phyloP scores from a whole-genome alignment of 768 basidiomycete species.

The Tricholoma terreum region DNA sequence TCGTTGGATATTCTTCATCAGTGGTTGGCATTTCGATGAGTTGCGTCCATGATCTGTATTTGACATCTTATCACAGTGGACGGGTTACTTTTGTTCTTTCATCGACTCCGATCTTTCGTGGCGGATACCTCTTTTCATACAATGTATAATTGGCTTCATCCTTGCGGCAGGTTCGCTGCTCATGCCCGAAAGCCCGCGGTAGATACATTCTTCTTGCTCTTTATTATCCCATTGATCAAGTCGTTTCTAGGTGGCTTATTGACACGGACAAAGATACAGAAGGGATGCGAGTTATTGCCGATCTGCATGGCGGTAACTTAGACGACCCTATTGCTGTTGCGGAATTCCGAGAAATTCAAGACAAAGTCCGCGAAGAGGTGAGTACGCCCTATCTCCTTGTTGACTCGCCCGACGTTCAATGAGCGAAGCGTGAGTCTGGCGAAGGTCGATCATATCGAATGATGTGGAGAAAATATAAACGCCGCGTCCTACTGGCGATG shows the following conservation, averaged over 20 bases:
- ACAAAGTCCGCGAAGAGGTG: slow-evolving; percentile 69
- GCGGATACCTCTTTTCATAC: slow-evolving; percentile 86
- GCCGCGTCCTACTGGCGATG: slow-evolving; percentile 89
- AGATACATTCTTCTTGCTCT: slow-evolving; percentile 11
- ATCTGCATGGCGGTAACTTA: slow-evolving; percentile 81
- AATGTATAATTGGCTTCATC: slow-evolving; percentile 82
- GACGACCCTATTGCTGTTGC: slow-evolving; percentile 64
- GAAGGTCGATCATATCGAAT: slow-evolving; percentile 71
- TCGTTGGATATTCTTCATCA: slow-evolving; percentile 85
- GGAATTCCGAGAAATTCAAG: slow-evolving; percentile 92
- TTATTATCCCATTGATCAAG: neutral
- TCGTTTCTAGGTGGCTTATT: slow-evolving; percentile 71
- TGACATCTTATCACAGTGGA: slow-evolving; percentile 59
- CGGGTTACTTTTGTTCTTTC: slow-evolving; percentile 91
- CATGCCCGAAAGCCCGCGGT: slow-evolving; percentile 91
- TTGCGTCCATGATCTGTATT: neutral
- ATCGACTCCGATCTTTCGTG: slow-evolving; percentile 85
- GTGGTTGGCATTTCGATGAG: slow-evolving; percentile 54
- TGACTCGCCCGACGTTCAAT: neutral
- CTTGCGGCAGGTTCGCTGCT: slow-evolving; percentile 76
- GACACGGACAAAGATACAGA: slow-evolving; percentile 81
- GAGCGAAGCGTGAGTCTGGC: slow-evolving; percentile 63
- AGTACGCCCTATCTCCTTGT: slow-evolving; percentile 11
- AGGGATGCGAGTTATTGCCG: slow-evolving; percentile 83
- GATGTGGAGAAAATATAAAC: slow-evolving; percentile 88